Evolutionary conservation across 257 asterid species (phyloP).

Genomic region (Salvia miltiorrhiza): DNA sequence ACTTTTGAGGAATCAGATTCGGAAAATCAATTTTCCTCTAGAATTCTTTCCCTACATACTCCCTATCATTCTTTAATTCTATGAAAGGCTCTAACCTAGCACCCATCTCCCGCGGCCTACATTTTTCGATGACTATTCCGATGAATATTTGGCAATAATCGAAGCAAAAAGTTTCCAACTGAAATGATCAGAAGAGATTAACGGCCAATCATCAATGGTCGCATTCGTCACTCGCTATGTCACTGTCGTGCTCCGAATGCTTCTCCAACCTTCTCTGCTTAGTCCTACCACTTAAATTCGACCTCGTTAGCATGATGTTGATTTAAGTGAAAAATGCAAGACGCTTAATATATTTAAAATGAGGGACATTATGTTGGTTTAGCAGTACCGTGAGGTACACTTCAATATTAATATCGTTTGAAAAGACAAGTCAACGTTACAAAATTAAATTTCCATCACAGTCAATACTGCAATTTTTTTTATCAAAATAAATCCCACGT

Average conservation of each 20-base stretch:
- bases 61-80: no score
- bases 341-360: not conserved
- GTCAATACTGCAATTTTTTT: not conserved
- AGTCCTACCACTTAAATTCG: not conserved
- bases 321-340: not conserved
- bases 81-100: slow-evolving; percentile 35
- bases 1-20: no score
- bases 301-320: not conserved
- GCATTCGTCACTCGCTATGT: slow-evolving; percentile 48
- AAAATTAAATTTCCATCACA: not conserved
- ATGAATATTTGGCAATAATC: slow-evolving; percentile 45
- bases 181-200: slow-evolving; percentile 43
- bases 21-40: no score
- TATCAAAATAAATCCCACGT: not conserved
- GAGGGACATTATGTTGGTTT: not conserved
- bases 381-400: slow-evolving; percentile 18
- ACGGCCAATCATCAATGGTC: slow-evolving; percentile 22
- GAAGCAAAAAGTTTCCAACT: not conserved
- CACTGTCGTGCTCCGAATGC: slow-evolving; percentile 78
- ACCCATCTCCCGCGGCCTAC: slow-evolving; percentile 31
- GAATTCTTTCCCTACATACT: no score
- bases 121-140: slow-evolving; percentile 59
- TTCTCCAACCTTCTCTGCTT: slow-evolving; percentile 88
- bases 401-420: not conserved
- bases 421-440: not conserved